Conservation (phyloP, 1,284 basidiomycete genomes). For the Puccinia triticina region DNA sequence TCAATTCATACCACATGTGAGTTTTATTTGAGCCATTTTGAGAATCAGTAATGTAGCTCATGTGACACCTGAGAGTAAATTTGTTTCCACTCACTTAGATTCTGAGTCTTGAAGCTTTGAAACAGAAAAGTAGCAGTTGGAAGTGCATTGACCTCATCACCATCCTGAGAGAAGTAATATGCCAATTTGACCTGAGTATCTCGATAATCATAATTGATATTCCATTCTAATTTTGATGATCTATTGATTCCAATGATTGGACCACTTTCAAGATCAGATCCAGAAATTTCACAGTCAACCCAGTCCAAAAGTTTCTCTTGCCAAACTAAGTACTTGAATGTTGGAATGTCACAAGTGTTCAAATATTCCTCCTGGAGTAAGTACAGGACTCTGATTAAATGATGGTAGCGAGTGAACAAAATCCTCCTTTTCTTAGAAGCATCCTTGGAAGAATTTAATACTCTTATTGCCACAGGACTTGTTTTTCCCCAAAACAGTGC, state of each 20-base stretch:
- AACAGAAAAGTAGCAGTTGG: neutral
- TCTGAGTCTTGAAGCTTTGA: neutral
- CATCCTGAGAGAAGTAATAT: neutral
- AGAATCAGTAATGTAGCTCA: neutral
- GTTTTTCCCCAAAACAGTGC: too few species aligned
- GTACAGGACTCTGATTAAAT: neutral
- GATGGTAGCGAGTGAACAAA: neutral
- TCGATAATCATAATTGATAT: neutral
- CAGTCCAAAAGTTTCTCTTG: neutral
- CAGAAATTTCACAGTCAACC: neutral
- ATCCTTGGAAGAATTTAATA: too few species aligned
- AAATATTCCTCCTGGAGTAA: neutral
- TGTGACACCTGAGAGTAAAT: neutral
- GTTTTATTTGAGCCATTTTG: neutral
- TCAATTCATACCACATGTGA: too few species aligned
- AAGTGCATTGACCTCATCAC: neutral
- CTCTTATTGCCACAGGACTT: too few species aligned
- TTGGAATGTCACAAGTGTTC: neutral
- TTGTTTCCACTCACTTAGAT: neutral
- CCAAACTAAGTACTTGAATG: neutral
- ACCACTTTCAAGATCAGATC: neutral
- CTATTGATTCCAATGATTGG: neutral
- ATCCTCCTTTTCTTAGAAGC: too few species aligned
- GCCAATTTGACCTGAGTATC: neutral
- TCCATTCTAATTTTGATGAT: neutral